Evolutionary conservation across 352 stramenopile species (phyloP).

Genomic region (Pythium rishiriense): DNA sequence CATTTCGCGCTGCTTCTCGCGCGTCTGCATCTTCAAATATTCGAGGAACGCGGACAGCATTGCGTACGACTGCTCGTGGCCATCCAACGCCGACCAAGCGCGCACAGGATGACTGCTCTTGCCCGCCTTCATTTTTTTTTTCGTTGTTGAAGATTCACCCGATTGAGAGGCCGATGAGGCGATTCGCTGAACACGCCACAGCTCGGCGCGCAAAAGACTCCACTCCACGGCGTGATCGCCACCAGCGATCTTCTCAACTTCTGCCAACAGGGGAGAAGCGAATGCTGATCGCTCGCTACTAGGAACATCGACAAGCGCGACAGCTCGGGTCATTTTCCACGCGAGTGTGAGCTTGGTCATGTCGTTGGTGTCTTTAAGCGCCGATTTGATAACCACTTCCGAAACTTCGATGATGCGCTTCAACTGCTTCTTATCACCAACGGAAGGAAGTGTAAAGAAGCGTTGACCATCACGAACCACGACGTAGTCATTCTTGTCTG

Average conservation of each 20-base stretch:
- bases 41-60: constrained; percentile 63
- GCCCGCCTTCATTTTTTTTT: constrained; percentile 21
- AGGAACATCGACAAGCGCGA: constrained; percentile 50
- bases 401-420: constrained; percentile 6
- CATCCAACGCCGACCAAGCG: constrained; percentile 36
- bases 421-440: not conserved
- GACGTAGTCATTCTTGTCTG: constrained; percentile 46
- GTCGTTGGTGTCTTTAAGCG: constrained; percentile 15
- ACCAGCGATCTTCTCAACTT: constrained; percentile 15
- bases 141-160: not conserved
- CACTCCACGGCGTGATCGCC: constrained; percentile 1
- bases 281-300: constrained; percentile 45
- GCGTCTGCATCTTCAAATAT: constrained; percentile 62
- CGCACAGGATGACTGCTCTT: not conserved
- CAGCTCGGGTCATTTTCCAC: constrained; percentile 73
- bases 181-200: constrained; percentile 77
- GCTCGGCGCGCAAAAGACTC: constrained; percentile 46
- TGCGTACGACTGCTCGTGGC: constrained; percentile 52
- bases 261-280: constrained; percentile 39
- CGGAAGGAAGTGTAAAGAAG: constrained; percentile 30
- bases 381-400: not conserved
- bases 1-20: constrained; percentile 42
- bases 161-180: not conserved
- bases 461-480: constrained; percentile 41
- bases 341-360: constrained; percentile 37